Conservation (phyloP, 148 eudicot species). For the Simmondsia chinensis region DNA sequence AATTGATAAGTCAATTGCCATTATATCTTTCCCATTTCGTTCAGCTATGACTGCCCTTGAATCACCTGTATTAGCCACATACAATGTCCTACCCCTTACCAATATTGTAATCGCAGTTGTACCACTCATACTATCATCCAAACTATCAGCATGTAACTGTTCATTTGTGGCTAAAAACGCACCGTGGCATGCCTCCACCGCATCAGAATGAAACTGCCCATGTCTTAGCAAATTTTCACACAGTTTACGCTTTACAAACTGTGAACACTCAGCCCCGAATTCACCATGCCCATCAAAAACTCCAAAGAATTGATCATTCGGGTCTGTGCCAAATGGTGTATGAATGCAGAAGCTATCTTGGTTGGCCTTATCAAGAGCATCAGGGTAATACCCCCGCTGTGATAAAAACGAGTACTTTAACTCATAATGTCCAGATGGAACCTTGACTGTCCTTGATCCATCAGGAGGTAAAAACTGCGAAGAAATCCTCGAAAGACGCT, state of each 20-base stretch:
- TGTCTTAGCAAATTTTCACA: constrained; percentile 87
- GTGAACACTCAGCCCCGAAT: constrained; percentile 86
- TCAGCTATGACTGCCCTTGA: constrained; percentile 93
- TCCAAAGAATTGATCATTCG: constrained; percentile 80
- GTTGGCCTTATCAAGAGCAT: constrained; percentile 98
- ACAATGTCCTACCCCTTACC: constrained; percentile 72
- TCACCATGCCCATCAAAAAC: constrained; percentile 99
- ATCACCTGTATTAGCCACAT: constrained; percentile 88
- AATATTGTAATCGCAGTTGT: constrained; percentile 87
- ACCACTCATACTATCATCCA: constrained; percentile 99
- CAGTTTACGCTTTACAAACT: constrained; percentile 75
- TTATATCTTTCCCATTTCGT: constrained; percentile 67
- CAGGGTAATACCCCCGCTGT: constrained; percentile 96
- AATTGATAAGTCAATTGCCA: constrained; percentile 78
- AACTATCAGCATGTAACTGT: constrained; percentile 71
- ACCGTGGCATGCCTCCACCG: constrained; percentile 81
- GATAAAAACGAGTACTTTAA: constrained; percentile 68
- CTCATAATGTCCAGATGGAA: constrained; percentile 69
- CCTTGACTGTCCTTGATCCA: constrained; percentile 56
- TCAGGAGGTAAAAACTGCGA: constrained; percentile 85
- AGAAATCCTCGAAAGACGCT: constrained; percentile 79
- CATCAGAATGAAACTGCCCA: constrained; percentile 48
- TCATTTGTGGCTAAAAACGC: constrained; percentile 74
- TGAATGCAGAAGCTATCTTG: constrained; percentile 97
- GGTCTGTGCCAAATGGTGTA: constrained; percentile 85